Percentiles rank a stretch among this genome's conserved stretches.
Conservation (phyloP, 2,329 filamentous ascomycete genomes). For the Camptophora hylomeconis region DNA sequence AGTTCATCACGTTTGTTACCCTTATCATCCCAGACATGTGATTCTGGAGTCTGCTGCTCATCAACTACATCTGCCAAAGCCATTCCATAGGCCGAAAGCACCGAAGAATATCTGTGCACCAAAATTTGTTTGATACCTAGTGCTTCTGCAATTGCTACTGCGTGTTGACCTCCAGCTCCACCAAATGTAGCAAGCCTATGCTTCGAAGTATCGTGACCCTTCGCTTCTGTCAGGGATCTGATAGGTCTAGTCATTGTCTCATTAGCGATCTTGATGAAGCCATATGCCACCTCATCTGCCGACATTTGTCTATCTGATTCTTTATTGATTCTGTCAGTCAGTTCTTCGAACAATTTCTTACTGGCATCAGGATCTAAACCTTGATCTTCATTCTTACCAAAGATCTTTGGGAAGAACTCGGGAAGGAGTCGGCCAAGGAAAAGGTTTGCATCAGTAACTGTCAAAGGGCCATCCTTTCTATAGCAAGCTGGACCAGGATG, state of each 20-base stretch:
- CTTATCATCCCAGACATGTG: slow-evolving; percentile 45
- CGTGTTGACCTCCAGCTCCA: slow-evolving; percentile 83
- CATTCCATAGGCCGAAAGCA: slow-evolving; percentile 87
- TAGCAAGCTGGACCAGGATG: slow-evolving; percentile 90
- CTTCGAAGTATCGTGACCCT: slow-evolving; percentile 80
- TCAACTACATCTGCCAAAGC: slow-evolving; percentile 86
- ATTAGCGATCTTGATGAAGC: slow-evolving; percentile 85
- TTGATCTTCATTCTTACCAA: slow-evolving; percentile 78
- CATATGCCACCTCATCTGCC: slow-evolving; percentile 74
- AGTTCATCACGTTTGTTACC: slow-evolving; percentile 49
- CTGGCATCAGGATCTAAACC: slow-evolving; percentile 66
- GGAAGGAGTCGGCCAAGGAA: slow-evolving; percentile 76
- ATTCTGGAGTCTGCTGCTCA: slow-evolving; percentile 57
- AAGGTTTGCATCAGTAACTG: slow-evolving; percentile 84
- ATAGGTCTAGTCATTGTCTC: slow-evolving; percentile 88
- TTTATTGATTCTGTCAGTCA: slow-evolving; percentile 64
- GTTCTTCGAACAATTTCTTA: slow-evolving; percentile 58
- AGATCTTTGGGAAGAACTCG: slow-evolving; percentile 93
- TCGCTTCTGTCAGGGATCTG: slow-evolving; percentile 77
- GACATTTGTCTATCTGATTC: slow-evolving; percentile 54
- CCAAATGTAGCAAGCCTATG: slow-evolving; percentile 88
- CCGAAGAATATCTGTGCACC: slow-evolving; percentile 80
- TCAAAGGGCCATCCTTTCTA: slow-evolving; percentile 77
- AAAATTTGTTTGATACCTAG: slow-evolving; percentile 76
- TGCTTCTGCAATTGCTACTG: slow-evolving; percentile 76